A percentile compares a stretch with the other conserved stretches of the same genome.
Conservation (phyloP, 1,139 yeast genomes). For the Kurtzmaniella quercitrusa region DNA sequence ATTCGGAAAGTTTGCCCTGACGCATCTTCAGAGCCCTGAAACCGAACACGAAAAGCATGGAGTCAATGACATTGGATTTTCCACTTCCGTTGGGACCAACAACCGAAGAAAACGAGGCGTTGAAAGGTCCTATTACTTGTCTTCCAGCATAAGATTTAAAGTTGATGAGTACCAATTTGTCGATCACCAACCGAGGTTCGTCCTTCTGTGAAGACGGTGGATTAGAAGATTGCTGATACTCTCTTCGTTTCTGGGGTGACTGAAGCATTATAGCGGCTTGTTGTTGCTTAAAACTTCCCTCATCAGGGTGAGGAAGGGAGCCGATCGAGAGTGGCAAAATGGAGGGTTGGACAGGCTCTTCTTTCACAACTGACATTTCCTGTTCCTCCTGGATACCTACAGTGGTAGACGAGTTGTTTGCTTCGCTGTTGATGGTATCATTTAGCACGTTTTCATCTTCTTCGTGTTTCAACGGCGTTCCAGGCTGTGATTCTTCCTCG, state of each 20-base stretch:
- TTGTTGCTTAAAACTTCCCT: slow-evolving; percentile 27
- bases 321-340: not conserved
- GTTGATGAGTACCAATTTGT: slow-evolving; percentile 68
- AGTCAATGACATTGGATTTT: slow-evolving; percentile 94
- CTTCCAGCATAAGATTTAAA: slow-evolving; percentile 95
- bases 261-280: slow-evolving; percentile 22
- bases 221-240: slow-evolving; percentile 9
- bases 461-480: not conserved
- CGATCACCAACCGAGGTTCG: slow-evolving; percentile 67
- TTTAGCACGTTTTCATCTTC: slow-evolving; percentile 5
- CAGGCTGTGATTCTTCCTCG: not conserved
- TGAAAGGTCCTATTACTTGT: slow-evolving; percentile 94
- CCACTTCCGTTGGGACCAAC: slow-evolving; percentile 99
- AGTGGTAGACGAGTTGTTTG: slow-evolving; percentile 1
- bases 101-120: slow-evolving; percentile 89
- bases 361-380: slow-evolving; percentile 1
- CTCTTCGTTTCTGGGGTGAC: slow-evolving; percentile 27
- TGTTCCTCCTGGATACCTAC: not conserved
- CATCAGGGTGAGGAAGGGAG: slow-evolving; percentile 4
- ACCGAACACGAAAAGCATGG: slow-evolving; percentile 93
- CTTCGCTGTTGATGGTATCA: slow-evolving; percentile 5
- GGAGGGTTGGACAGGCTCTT: not conserved
- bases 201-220: slow-evolving; percentile 11
- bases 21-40: slow-evolving; percentile 96
- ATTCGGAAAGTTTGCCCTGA: slow-evolving; percentile 84